Evolutionary conservation across 257 asterid genomes (phyloP).

Genomic region (Gentiana macrophylla): DNA sequence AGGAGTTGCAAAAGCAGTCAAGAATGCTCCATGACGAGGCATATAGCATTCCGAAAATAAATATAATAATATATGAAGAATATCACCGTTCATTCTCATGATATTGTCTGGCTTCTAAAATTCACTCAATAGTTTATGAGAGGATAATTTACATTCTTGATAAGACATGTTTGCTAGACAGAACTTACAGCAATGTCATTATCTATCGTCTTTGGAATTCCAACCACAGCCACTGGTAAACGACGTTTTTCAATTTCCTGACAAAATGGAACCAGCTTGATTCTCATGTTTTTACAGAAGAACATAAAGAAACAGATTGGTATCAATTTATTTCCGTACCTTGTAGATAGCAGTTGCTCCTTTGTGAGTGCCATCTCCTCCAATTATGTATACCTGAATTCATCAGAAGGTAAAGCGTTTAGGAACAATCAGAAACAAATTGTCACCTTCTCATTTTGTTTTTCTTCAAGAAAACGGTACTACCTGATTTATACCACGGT

Average conservation of each 20-base stretch:
- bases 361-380: constrained; percentile 98
- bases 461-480: constrained; percentile 3
- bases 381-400: constrained; percentile 88
- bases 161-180: neutral
- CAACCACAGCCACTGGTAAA: constrained; percentile 82
- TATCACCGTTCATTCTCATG: too few relatives aligned
- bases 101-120: too few relatives aligned
- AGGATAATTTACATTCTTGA: neutral
- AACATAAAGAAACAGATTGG: constrained; percentile 3
- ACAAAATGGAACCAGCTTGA: constrained; percentile 19
- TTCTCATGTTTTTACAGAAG: neutral
- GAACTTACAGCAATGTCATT: constrained; percentile 86
- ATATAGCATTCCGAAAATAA: too few relatives aligned
- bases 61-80: too few relatives aligned
- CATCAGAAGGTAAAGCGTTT: constrained; percentile 11
- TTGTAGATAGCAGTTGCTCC: constrained; percentile 84
- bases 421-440: constrained; percentile 4
- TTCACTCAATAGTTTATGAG: too few relatives aligned
- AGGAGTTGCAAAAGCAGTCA: too few relatives aligned
- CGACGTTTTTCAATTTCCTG: constrained; percentile 92
- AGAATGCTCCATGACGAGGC: too few relatives aligned
- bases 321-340: constrained; percentile 24
- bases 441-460: neutral
- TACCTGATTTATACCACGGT: constrained; percentile 93
- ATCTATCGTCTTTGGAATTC: constrained; percentile 94